Percentiles rank a stretch among this genome's conserved stretches.
Conservation (phyloP, 2,329 filamentous ascomycete genomes). For the Fusarium nisikadoi region DNA sequence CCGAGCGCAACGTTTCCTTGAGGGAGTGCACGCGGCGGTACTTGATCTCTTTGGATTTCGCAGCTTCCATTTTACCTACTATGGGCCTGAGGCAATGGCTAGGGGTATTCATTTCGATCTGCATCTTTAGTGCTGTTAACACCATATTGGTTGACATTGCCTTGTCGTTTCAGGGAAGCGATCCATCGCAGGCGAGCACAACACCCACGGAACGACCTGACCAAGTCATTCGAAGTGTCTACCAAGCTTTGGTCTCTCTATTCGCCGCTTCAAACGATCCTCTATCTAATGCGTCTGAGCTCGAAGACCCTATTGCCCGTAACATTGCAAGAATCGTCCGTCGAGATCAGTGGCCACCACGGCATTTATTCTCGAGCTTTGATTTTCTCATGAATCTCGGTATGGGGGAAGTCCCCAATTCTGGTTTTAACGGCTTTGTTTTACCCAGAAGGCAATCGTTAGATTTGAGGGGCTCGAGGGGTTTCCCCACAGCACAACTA, state of each 20-base stretch:
- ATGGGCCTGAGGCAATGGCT: slow-evolving; percentile 59
- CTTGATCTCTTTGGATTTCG: slow-evolving; percentile 62
- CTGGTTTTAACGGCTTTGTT: slow-evolving; percentile 50
- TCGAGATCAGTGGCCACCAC: slow-evolving; percentile 58
- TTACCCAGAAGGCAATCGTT: slow-evolving; percentile 32
- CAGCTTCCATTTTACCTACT: slow-evolving; percentile 52
- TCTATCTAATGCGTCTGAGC: slow-evolving; percentile 53
- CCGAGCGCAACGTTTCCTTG: slow-evolving; percentile 60
- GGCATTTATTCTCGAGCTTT: slow-evolving; percentile 58
- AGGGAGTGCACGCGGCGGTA: slow-evolving; percentile 63
- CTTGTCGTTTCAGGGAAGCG: slow-evolving; percentile 26
- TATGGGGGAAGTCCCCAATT: slow-evolving; percentile 52
- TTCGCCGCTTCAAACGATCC: slow-evolving; percentile 60
- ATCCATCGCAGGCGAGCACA: slow-evolving; percentile 14
- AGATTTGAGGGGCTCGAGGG: slow-evolving; percentile 4
- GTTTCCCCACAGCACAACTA: slow-evolving; percentile 21
- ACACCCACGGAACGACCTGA: slow-evolving; percentile 29
- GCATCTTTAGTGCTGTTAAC: slow-evolving; percentile 67
- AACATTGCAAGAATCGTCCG: slow-evolving; percentile 58
- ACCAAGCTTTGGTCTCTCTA: slow-evolving; percentile 62
- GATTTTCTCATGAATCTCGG: slow-evolving; percentile 64
- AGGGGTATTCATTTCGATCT: slow-evolving; percentile 64
- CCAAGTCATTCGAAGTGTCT: slow-evolving; percentile 58
- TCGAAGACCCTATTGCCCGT: slow-evolving; percentile 57
- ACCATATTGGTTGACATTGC: slow-evolving; percentile 62